Evolutionary conservation across 257 asterid genomes (phyloP).

Genomic region (Osmanthus fragrans): DNA sequence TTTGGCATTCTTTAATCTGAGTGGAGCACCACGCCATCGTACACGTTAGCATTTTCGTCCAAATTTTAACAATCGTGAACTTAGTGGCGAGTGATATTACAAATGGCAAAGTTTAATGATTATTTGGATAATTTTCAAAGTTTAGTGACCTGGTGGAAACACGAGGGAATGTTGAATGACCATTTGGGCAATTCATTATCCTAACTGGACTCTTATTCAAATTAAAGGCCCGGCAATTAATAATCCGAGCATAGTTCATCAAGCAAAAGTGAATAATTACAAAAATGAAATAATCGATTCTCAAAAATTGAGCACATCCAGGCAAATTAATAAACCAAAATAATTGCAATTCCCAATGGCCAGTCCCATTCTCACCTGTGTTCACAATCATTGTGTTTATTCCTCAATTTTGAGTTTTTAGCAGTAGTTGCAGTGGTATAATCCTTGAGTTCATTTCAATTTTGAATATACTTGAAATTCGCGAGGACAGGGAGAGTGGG

Average conservation of each 20-base stretch:
- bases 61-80: too few relatives aligned
- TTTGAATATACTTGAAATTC: neutral
- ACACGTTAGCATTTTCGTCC: too few relatives aligned
- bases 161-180: too few relatives aligned
- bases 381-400: constrained; percentile 8
- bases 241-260: neutral
- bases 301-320: neutral
- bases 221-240: neutral
- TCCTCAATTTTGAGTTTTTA: constrained; percentile 25
- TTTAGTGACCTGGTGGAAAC: too few relatives aligned
- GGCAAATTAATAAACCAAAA: neutral
- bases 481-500: neutral
- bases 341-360: neutral
- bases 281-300: neutral
- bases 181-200: too few relatives aligned
- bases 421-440: neutral
- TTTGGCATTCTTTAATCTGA: too few relatives aligned
- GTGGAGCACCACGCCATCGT: too few relatives aligned
- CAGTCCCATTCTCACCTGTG: neutral
- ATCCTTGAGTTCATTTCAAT: constrained; percentile 14
- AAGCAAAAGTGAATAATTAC: neutral
- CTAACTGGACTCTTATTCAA: too few relatives aligned
- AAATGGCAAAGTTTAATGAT: too few relatives aligned
- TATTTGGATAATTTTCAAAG: too few relatives aligned
- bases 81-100: too few relatives aligned